Evolutionary conservation across 768 basidiomycete species (phyloP), one percentile per base, ranked within the genome.

Genomic region (Dendrothele bispora): DNA sequence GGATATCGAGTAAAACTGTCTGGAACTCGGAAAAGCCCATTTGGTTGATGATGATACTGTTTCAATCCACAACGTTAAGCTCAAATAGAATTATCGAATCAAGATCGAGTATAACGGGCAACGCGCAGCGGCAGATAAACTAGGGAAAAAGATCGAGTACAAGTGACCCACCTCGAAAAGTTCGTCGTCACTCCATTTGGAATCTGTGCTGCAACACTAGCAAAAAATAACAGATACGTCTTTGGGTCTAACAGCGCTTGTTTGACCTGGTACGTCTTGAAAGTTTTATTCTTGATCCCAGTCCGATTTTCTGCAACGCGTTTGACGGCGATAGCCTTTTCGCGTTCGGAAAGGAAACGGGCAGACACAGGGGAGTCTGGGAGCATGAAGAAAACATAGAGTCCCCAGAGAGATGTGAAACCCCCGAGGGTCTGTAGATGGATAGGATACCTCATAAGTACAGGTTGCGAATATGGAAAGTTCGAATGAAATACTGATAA

Each of bases 341-440:
- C 59, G 18, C 65, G 52, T 14, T 61, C 41, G 7, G 48, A 58
- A 28, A 70, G 41, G 53, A 67, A 70, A 4, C 50, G 49, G 2
- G 67, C 67, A 17, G 52, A 52, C 22, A 63, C 62, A 1, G 67
- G 69, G 2, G 65, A 65, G 49, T 70, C 70, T 11, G 70, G 62
- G n/a, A 72, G 63, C 47, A 60, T 60, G 45, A 68, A 46, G 47
- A 62, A 63, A 20, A 69, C 32, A 32, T 57, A 48, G 21, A 61
- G 38, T 7, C 59, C 60, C 58, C 61, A 63, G 14, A 58, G 38
- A 25, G 58, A 53, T 30, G 64, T 65, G 25, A 65, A 17, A 5
- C 53, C 56, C 18, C 64, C 64, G 22, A 63, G 53, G n/a, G 28
- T 44, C 52, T 22, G 30, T 15, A 4, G 1, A 21, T 24, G 15